phyloP scores from a whole-genome alignment of 2,329 filamentous ascomycete genomes.

The Colletotrichum sp. region DNA sequence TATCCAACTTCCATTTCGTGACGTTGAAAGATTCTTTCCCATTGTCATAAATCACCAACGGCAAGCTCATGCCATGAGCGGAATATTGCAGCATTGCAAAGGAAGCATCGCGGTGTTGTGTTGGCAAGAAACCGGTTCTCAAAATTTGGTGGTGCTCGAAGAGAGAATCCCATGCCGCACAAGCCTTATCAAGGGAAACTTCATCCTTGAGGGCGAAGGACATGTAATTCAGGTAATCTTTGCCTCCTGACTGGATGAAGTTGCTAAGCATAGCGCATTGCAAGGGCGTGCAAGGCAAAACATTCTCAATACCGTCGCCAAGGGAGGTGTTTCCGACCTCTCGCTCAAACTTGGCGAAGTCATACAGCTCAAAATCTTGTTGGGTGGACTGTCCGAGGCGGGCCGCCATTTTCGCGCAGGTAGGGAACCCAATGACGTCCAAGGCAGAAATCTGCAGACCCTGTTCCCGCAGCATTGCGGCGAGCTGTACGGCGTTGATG shows the following conservation, averaged over 20 bases:
- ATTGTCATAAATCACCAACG: conserved; percentile 23
- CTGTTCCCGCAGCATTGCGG: conserved; percentile 65
- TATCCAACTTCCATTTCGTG: conserved; percentile 40
- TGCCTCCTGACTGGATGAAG: conserved; percentile 70
- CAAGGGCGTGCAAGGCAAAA: conserved; percentile 80
- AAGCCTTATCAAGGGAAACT: conserved; percentile 46
- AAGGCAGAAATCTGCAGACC: conserved; percentile 67
- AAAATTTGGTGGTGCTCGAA: conserved; percentile 71
- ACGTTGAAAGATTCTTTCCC: conserved; percentile 30
- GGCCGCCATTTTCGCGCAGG: conserved; percentile 42
- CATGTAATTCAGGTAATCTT: conserved; percentile 78
- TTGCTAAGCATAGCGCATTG: conserved; percentile 83
- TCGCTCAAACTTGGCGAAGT: conserved; percentile 44
- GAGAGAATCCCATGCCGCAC: conserved; percentile 63
- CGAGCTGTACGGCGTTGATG: conserved; percentile 84
- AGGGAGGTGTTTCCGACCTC: conserved; percentile 27
- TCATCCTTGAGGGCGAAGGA: conserved; percentile 52
- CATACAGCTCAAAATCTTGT: conserved; percentile 29
- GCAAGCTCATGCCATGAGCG: background rate
- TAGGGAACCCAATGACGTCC: conserved; percentile 74
- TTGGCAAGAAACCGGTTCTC: conserved; percentile 72
- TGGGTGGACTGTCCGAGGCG: background rate
- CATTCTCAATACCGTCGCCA: conserved; percentile 50
- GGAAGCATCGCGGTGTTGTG: conserved; percentile 63
- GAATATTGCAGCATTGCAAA: conserved; percentile 78